Evolutionary conservation across 2,329 filamentous ascomycete species (phyloP).

Genomic region (Aureobasidium melanogenum): DNA sequence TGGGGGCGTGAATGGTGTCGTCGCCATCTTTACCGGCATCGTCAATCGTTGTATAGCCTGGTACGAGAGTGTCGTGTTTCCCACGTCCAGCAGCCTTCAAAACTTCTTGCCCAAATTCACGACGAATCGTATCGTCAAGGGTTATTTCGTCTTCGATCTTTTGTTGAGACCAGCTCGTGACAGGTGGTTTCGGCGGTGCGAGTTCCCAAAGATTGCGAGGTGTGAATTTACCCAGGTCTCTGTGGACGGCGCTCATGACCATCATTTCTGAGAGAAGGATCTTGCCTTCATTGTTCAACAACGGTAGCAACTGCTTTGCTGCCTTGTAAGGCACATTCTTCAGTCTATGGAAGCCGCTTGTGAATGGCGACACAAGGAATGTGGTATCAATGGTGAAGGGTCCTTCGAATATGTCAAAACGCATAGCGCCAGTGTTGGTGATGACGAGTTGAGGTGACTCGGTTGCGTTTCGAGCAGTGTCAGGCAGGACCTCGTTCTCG

Average conservation of each 20-base stretch:
- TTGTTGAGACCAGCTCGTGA: not conserved
- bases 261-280: slow-evolving; percentile 32
- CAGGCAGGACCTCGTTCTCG: slow-evolving; percentile 63
- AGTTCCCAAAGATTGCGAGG: slow-evolving; percentile 9
- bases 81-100: not conserved
- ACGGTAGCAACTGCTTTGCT: slow-evolving; percentile 57
- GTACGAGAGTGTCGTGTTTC: slow-evolving; percentile 36
- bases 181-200: slow-evolving; percentile 11
- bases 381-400: slow-evolving; percentile 81
- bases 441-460: slow-evolving; percentile 60
- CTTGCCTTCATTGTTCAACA: slow-evolving; percentile 50
- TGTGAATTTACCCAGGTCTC: slow-evolving; percentile 16
- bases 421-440: slow-evolving; percentile 81
- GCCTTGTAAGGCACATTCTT: slow-evolving; percentile 71
- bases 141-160: not conserved
- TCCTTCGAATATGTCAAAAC: slow-evolving; percentile 93
- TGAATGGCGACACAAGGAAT: slow-evolving; percentile 82
- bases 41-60: slow-evolving; percentile 84
- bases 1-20: slow-evolving; percentile 71
- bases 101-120: slow-evolving; percentile 5
- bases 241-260: slow-evolving; percentile 25
- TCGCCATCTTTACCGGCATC: slow-evolving; percentile 78
- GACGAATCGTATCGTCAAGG: not conserved
- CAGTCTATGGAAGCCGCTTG: slow-evolving; percentile 66
- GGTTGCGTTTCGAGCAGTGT: slow-evolving; percentile 41